Conservation (phyloP, 768 basidiomycete genomes). For the Suillus brevipes region DNA sequence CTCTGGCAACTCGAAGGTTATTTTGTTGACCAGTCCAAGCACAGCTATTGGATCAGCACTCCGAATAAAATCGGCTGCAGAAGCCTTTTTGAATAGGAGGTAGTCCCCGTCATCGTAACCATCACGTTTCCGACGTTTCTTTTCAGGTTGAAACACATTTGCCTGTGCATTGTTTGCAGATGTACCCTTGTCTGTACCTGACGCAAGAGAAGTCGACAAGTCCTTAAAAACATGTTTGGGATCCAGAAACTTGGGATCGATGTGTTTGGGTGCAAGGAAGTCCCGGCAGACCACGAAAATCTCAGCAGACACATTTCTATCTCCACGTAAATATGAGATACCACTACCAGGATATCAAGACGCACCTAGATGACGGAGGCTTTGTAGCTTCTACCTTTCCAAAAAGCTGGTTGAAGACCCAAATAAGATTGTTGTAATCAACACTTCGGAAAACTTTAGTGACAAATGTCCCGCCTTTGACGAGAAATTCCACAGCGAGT, state of each 20-base stretch:
- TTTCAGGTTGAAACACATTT: constrained; percentile 97
- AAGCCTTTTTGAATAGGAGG: constrained; percentile 76
- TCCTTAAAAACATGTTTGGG: constrained; percentile 98
- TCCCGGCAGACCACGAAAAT: constrained; percentile 98
- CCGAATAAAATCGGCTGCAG: constrained; percentile 71
- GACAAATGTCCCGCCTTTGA: constrained; percentile 92
- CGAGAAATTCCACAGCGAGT: constrained; percentile 91
- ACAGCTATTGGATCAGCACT: constrained; percentile 72
- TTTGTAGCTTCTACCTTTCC: constrained; percentile 97
- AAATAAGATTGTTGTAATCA: constrained; percentile 97
- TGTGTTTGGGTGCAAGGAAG: constrained; percentile 90
- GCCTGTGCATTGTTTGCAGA: constrained; percentile 70
- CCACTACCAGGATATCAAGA: background rate
- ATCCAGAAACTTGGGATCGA: constrained; percentile 98
- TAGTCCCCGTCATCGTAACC: constrained; percentile 96
- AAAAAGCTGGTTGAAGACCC: constrained; percentile 98
- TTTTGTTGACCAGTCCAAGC: constrained; percentile 76
- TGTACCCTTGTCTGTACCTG: constrained; percentile 50
- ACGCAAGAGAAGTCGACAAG: constrained; percentile 48
- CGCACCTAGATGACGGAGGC: constrained; percentile 92
- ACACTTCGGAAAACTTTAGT: constrained; percentile 98
- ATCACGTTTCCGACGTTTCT: constrained; percentile 88
- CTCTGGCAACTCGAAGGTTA: constrained; percentile 77
- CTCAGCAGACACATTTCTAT: constrained; percentile 96
- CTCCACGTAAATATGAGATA: background rate